phyloP scores from a whole-genome alignment of 1,284 basidiomycete species.

The Ustilago loliicola region DNA sequence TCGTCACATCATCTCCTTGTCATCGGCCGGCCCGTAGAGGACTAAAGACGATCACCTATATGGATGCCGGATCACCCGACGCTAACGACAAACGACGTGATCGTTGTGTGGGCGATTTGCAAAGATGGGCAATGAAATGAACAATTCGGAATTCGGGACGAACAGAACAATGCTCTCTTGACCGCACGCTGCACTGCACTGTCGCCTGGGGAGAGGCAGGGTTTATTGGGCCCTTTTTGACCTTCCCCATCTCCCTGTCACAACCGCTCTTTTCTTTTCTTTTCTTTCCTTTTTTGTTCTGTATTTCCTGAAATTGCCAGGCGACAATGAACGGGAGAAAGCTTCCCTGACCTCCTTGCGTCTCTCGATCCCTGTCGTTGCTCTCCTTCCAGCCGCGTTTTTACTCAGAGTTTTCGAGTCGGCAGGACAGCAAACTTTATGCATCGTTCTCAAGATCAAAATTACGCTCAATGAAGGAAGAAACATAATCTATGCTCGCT shows the following conservation, averaged over 20 bases:
- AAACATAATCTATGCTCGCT: not conserved
- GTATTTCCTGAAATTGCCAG: conserved; percentile 1
- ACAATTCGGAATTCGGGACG: too few species aligned
- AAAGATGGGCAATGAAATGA: too few species aligned
- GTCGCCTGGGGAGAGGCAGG: not conserved
- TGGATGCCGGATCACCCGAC: too few species aligned
- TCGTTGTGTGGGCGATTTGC: too few species aligned
- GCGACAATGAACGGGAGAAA: not conserved
- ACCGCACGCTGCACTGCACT: too few species aligned
- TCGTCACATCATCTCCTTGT: too few species aligned
- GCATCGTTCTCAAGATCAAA: not conserved
- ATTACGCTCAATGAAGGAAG: not conserved
- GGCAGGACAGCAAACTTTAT: not conserved
- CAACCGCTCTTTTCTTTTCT: not conserved
- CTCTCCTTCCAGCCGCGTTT: not conserved
- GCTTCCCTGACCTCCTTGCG: conserved; percentile 5
- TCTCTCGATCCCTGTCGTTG: conserved; percentile 10
- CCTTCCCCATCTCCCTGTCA: too few species aligned
- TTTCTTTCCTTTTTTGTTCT: conserved; percentile 1
- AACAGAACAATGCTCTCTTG: too few species aligned
- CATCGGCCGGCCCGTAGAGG: too few species aligned
- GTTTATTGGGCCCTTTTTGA: not conserved
- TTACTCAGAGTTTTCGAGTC: too few species aligned
- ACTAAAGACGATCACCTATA: too few species aligned
- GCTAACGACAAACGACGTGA: too few species aligned